Evolutionary conservation across 345 rosid species (phyloP).

Genomic region (Syzygium jambos): DNA sequence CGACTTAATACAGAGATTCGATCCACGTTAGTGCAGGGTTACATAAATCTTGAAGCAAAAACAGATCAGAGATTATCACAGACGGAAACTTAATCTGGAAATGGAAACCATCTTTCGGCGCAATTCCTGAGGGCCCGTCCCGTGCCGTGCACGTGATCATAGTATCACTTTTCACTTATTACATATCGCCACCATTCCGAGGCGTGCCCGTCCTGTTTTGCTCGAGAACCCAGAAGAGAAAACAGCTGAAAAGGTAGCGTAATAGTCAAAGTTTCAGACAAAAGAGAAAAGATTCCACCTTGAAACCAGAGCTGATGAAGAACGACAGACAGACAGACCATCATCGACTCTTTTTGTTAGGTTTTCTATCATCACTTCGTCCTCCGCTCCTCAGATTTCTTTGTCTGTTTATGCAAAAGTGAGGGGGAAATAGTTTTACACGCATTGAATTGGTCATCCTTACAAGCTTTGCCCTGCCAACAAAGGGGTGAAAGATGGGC

Average conservation of each 20-base stretch:
- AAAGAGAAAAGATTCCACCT: neutral
- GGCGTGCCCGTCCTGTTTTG: neutral
- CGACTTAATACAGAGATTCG: neutral
- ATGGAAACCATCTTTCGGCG: neutral
- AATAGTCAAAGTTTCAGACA: neutral
- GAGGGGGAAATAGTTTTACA: neutral
- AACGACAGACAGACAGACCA: neutral
- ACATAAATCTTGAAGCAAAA: neutral
- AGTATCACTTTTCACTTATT: neutral
- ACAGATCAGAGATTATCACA: neutral
- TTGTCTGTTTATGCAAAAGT: neutral
- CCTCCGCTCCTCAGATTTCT: neutral
- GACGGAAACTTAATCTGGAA: neutral
- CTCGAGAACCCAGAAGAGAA: neutral
- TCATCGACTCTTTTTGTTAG: neutral
- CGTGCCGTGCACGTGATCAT: neutral
- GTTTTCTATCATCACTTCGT: neutral
- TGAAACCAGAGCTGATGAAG: neutral
- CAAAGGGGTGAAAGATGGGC: neutral
- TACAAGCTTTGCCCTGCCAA: neutral
- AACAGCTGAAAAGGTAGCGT: neutral
- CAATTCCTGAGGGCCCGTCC: neutral
- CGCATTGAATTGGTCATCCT: neutral
- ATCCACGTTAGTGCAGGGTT: neutral
- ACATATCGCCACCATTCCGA: neutral